phyloP scores from a whole-genome alignment of 176 grass and related monocot species.

The Phyllostachys edulis region DNA sequence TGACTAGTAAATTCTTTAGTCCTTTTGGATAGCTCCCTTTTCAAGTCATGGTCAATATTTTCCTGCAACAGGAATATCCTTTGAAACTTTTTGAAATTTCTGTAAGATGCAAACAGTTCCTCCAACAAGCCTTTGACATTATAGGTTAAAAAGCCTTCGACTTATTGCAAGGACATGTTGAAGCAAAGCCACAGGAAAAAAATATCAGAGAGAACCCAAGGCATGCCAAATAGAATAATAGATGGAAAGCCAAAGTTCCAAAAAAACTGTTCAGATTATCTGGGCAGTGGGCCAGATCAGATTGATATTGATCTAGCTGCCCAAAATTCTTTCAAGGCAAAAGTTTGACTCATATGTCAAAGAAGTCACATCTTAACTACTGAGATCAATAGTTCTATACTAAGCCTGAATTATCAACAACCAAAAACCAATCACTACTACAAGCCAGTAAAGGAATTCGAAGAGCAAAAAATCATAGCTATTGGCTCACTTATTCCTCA shows the following conservation, averaged over 20 bases:
- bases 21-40: conserved; percentile 51
- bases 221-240: not conserved
- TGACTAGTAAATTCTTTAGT: conserved; percentile 53
- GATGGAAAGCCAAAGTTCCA: not conserved
- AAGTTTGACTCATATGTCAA: not conserved
- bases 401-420: too few species aligned
- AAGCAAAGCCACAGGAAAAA: not conserved
- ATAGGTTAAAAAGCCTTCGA: not conserved
- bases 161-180: not conserved
- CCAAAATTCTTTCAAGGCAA: not conserved
- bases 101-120: not conserved
- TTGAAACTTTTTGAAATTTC: not conserved
- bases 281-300: not conserved
- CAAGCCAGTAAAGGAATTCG: too few species aligned
- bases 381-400: not conserved
- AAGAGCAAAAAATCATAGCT: too few species aligned
- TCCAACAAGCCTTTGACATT: not conserved
- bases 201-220: not conserved
- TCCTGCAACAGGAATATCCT: conserved; percentile 55
- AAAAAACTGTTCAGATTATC: not conserved
- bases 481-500: too few species aligned
- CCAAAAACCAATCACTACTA: too few species aligned
- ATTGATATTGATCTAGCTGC: not conserved
- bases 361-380: not conserved
- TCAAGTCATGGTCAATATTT: conserved; percentile 43